Base-by-base conservation (phyloP, 257 asterid species). In the Solanum appendiculatum region DNA sequence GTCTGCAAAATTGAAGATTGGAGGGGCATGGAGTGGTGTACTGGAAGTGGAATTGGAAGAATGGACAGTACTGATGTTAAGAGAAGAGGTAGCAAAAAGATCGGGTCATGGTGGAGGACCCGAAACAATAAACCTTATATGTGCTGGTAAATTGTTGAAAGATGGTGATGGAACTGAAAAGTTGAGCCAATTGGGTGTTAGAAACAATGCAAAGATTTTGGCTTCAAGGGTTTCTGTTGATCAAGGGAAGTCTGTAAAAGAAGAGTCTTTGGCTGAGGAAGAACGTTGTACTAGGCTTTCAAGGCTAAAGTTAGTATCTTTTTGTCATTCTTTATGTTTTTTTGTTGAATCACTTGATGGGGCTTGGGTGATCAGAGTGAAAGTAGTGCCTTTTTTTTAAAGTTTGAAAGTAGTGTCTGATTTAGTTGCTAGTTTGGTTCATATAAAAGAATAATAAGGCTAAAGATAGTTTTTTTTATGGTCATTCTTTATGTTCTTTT, bases 21-120 rank as follows among this genome's bases (percentile, higher is more conserved):
- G 93, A 66, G 99, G 99, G 86, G 90, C 97, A 27, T 97, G 99
- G 99, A 93, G 95, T 88, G 99, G 99, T 56, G 90, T 93, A 14
- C 60, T 97, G 81, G 99, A 97, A 85, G 90, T 97, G 16, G 95
- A 94, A 44, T 86, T 94, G 44, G 98, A 93, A 8, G 95, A 92
- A 21, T 97, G 98, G 98, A 94, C 98, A 3, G 97, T 95, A 80
- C 58, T 92, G 51, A 93, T 90, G 95, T 86, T 97, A 86, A 91
- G 96, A 60, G 89, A 90, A 89, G 98, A 94, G 88, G 90, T 97
- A 12, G 94, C 95, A 5, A 92, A 90, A 88, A 94, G 97, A 92
- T 94, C 97, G 42, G 93, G 92, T 88, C 91, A 72, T 72, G 48
- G 92, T 88, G 92, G 78, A 27, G 91, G 85, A 10, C 91, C 95